These are phyloP conservation scores for Rhodomyrtus tomentosa DNA, from an alignment of 345 rosid species.

Conservation along the genomic window DNA sequence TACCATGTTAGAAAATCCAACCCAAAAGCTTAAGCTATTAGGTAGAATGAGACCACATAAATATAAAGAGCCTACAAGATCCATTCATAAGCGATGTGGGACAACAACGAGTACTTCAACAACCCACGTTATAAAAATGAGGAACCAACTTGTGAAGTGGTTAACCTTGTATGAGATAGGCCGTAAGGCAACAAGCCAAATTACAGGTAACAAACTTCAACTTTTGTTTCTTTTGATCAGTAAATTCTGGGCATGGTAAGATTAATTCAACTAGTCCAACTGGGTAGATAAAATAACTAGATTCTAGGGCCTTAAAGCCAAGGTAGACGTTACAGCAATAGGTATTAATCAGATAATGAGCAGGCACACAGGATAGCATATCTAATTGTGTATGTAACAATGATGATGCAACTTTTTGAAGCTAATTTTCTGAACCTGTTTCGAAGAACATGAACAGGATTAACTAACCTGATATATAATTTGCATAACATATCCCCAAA, in stretches of 20 bases:
- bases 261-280: background rate
- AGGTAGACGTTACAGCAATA: background rate
- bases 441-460: background rate
- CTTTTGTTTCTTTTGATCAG: background rate
- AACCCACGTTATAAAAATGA: background rate
- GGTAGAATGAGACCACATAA: too few relatives aligned
- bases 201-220: background rate
- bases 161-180: background rate
- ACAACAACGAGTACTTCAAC: too few relatives aligned
- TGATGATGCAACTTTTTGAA: background rate
- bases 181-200: background rate
- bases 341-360: background rate
- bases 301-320: background rate
- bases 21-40: too few relatives aligned
- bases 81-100: too few relatives aligned
- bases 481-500: conserved; percentile 77
- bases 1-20: too few relatives aligned
- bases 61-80: too few relatives aligned
- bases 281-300: background rate
- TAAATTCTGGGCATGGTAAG: background rate
- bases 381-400: background rate
- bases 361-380: background rate
- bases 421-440: background rate
- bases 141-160: background rate
- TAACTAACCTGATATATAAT: conserved; percentile 53